phyloP scores from a whole-genome alignment of 768 basidiomycete species.

The Amanita rimosa region DNA sequence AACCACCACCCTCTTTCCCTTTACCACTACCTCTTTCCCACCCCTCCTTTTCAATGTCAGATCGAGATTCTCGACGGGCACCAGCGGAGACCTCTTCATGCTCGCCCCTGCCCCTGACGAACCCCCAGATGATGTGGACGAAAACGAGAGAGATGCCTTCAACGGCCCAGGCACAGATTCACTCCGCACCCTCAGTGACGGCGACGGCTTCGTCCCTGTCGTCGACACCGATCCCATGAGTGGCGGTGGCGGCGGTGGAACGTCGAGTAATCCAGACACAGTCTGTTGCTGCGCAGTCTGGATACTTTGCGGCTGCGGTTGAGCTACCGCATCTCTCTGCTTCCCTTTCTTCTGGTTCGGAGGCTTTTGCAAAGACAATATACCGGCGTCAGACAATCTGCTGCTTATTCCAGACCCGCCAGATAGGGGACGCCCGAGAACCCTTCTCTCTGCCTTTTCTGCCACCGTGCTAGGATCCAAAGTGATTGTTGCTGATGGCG shows the following conservation, averaged over 20 bases:
- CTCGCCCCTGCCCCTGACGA: not conserved
- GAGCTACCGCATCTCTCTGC: constrained; percentile 12
- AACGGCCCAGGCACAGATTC: constrained; percentile 18
- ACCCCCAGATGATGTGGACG: constrained; percentile 9
- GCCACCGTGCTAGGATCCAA: not conserved
- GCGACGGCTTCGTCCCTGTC: constrained; percentile 17
- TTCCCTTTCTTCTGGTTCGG: constrained; percentile 6
- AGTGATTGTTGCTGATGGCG: constrained; percentile 20
- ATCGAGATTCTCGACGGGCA: not conserved
- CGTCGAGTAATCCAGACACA: not conserved
- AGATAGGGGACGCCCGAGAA: not conserved
- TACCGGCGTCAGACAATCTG: not conserved
- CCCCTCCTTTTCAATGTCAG: not conserved
- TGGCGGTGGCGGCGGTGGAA: not conserved
- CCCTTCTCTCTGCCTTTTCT: not conserved
- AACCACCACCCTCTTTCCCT: not conserved
- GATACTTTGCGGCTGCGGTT: constrained; percentile 2
- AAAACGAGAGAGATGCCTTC: constrained; percentile 21
- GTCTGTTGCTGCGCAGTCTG: not conserved
- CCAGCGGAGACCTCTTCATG: constrained; percentile 3
- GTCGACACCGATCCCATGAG: constrained; percentile 6
- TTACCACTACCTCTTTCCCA: not conserved
- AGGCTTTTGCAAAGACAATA: not conserved
- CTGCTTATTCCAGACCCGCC: not conserved
- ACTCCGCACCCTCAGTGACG: constrained; percentile 7